Conservation (phyloP, 2,329 filamentous ascomycete species). For the Beauveria asiatica region DNA sequence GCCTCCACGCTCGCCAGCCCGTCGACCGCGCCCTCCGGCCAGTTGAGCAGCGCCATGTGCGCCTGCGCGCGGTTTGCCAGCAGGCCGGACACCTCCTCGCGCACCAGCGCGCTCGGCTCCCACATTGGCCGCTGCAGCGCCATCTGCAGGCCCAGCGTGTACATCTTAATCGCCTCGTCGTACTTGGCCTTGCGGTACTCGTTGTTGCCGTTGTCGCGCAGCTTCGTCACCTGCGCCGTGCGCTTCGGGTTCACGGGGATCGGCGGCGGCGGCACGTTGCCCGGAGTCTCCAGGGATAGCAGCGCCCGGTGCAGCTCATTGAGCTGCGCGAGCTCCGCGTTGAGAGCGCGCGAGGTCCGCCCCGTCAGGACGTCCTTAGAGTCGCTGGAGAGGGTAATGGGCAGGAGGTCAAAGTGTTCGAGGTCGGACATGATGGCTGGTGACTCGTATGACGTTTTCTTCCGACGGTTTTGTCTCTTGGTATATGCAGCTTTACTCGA, state of each 20-base stretch:
- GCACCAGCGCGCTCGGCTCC: conserved; percentile 76
- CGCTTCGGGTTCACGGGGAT: conserved; percentile 91
- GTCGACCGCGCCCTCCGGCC: conserved; percentile 82
- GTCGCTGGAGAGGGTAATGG: conserved; percentile 70
- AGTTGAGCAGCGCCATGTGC: conserved; percentile 71
- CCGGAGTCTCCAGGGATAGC: conserved; percentile 45
- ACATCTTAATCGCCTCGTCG: conserved; percentile 69
- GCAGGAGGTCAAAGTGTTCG: conserved; percentile 74
- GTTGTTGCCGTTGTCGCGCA: conserved; percentile 78
- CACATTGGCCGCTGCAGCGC: conserved; percentile 71
- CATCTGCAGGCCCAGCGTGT: conserved; percentile 85
- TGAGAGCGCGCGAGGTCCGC: conserved; percentile 41
- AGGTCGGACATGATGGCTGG: conserved; percentile 43
- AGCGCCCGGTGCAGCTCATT: conserved; percentile 10
- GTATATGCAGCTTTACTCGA: not conserved
- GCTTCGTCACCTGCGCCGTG: conserved; percentile 76
- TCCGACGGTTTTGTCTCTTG: not conserved
- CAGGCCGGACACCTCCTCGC: conserved; percentile 74
- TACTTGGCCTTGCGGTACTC: conserved; percentile 72
- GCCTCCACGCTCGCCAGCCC: conserved; percentile 83
- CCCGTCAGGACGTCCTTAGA: conserved; percentile 62
- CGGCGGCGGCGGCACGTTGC: conserved; percentile 69
- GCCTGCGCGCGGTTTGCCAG: conserved; percentile 87
- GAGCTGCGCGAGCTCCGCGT: conserved; percentile 47
- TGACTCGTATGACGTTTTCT: not conserved